A percentile compares a stretch with the other conserved stretches of the same genome.
Evolutionary conservation across 139 green algal genomes (phyloP).

Genomic region (Volvox africanus): DNA sequence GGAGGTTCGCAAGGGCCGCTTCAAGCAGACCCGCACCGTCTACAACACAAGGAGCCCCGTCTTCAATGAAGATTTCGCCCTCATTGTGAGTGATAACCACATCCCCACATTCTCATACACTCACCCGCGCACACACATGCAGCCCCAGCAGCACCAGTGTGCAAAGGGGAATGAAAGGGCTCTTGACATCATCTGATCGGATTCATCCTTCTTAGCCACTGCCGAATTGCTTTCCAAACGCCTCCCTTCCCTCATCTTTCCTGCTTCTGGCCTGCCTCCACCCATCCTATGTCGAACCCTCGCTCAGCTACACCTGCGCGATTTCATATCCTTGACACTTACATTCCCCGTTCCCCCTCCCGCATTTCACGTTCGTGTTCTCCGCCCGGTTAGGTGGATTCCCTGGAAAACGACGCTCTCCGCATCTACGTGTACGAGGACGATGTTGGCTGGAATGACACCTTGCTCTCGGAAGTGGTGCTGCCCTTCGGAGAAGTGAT

Average conservation of each 20-base stretch:
- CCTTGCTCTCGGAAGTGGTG: constrained; percentile 10
- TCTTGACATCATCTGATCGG: no score
- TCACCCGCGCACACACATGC: no score
- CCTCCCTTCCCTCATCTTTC: background rate
- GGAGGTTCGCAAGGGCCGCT: constrained; percentile 62
- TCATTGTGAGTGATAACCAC: constrained; percentile 67
- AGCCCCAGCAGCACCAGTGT: no score
- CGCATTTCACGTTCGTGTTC: no score
- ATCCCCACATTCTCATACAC: no score
- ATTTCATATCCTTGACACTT: background rate
- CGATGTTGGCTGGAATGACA: constrained; percentile 55
- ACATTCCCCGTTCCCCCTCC: background rate
- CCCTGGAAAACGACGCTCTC: constrained; percentile 68
- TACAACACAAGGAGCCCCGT: constrained; percentile 63
- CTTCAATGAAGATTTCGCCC: constrained; percentile 74
- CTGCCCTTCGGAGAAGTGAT: constrained; percentile 44
- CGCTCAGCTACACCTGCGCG: background rate
- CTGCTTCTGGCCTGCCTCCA: background rate
- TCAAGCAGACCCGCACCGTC: constrained; percentile 57
- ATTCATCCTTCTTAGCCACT: no score
- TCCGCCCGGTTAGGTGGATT: constrained; percentile 63
- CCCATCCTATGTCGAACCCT: background rate
- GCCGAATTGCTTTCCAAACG: background rate
- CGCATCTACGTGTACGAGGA: constrained; percentile 60
- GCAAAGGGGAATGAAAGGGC: no score